Percentiles rank a stretch among this genome's conserved stretches.
phyloP scores from a whole-genome alignment of 371 early-diverging fungal genomes.

The Blastocladiella emersonii region DNA sequence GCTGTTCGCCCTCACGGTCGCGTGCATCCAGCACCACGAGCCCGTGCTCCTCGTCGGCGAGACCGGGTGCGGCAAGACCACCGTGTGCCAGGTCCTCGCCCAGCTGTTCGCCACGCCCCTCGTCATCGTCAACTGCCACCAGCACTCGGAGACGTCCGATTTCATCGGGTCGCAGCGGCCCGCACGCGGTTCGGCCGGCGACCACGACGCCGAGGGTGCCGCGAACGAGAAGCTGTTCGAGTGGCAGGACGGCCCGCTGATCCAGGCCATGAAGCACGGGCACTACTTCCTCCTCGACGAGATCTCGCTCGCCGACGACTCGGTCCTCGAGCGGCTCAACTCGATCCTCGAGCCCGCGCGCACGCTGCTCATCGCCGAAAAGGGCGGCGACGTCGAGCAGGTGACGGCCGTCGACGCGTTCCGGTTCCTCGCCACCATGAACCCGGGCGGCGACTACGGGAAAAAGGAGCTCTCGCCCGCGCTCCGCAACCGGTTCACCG shows the following conservation, averaged over 20 bases:
- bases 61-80: constrained; percentile 99
- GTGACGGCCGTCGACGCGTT: constrained; percentile 60
- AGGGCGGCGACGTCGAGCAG: constrained; percentile 58
- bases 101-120: constrained; percentile 43
- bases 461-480: constrained; percentile 99
- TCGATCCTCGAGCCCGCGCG: constrained; percentile 90
- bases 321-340: constrained; percentile 98
- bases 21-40: constrained; percentile 73
- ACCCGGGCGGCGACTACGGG: constrained; percentile 99
- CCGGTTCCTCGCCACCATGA: constrained; percentile 99
- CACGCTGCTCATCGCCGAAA: constrained; percentile 86
- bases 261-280: constrained; percentile 90
- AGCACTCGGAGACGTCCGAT: constrained; percentile 94
- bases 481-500: constrained; percentile 97
- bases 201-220: constrained; percentile 26
- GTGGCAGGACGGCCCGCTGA: constrained; percentile 93
- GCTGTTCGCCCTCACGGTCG: constrained; percentile 72
- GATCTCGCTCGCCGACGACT: constrained; percentile 98
- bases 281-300: constrained; percentile 95
- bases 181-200: constrained; percentile 39
- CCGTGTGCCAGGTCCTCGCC: constrained; percentile 88
- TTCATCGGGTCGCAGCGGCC: constrained; percentile 97
- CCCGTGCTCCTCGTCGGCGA: constrained; percentile 97
- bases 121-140: constrained; percentile 93
- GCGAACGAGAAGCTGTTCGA: constrained; percentile 50